Evolutionary conservation across 2,329 filamentous ascomycete species (phyloP).

Genomic region (Thermothelomyces thermophilus): DNA sequence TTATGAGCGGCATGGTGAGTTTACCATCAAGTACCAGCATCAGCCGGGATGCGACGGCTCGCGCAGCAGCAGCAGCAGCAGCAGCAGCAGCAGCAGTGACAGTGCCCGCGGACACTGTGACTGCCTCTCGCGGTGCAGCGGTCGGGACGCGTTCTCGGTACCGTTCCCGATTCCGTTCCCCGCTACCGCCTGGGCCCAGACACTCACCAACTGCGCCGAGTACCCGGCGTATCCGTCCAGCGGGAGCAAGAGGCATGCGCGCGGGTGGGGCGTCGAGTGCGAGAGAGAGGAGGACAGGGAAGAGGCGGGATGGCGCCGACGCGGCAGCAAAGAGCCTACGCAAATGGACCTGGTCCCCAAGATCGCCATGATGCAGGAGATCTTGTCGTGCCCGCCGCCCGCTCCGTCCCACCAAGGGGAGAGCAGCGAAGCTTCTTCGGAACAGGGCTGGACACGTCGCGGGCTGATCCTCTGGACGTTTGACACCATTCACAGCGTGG

Average conservation of each 20-base stretch:
- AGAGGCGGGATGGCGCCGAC: slow-evolving; percentile 3
- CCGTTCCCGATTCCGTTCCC: slow-evolving; percentile 39
- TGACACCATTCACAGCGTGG: slow-evolving; percentile 40
- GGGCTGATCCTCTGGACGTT: slow-evolving; percentile 60
- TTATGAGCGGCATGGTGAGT: slow-evolving; percentile 43
- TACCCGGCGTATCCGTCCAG: slow-evolving; percentile 38
- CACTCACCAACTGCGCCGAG: slow-evolving; percentile 49
- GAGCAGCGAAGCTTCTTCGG: slow-evolving; percentile 8
- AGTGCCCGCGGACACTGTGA: slow-evolving; percentile 40
- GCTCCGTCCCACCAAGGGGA: slow-evolving; percentile 22
- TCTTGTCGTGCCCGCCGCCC: slow-evolving; percentile 49
- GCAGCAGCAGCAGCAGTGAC: too few species aligned
- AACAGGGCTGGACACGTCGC: slow-evolving; percentile 47
- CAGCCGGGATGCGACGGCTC: slow-evolving; percentile 45
- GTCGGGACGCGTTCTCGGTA: slow-evolving; percentile 45
- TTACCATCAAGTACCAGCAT: slow-evolving; percentile 43
- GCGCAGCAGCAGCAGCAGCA: slow-evolving; percentile 28
- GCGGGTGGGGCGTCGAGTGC: slow-evolving; percentile 24
- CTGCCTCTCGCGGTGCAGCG: slow-evolving; percentile 39
- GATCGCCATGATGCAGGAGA: slow-evolving; percentile 62
- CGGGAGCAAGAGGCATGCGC: slow-evolving; percentile 22
- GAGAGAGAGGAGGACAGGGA: slow-evolving; percentile 34
- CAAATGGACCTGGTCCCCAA: slow-evolving; percentile 52
- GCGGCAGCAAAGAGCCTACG: slow-evolving; percentile 30
- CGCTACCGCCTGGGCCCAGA: slow-evolving; percentile 51